Evolutionary conservation across 176 grass and related monocot species (phyloP).

Genomic region (Rhynchospora breviuscula): DNA sequence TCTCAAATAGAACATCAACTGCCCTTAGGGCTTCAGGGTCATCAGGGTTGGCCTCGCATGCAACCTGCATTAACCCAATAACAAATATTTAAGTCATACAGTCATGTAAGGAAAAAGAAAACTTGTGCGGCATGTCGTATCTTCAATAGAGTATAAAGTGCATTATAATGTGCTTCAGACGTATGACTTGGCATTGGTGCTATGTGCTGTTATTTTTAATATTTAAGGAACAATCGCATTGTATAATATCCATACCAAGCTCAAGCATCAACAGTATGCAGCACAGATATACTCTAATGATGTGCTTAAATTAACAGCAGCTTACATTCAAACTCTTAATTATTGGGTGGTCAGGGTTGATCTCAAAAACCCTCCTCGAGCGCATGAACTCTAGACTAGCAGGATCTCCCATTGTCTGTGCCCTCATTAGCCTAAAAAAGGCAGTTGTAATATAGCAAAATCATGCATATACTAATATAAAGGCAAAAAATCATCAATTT

Average conservation of each 20-base stretch:
- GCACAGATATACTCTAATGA: not conserved
- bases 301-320: not conserved
- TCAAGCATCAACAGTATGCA: not conserved
- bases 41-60: slow-evolving; percentile 59
- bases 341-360: slow-evolving; percentile 89
- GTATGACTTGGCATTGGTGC: not conserved
- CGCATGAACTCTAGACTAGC: slow-evolving; percentile 85
- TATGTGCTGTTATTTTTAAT: not conserved
- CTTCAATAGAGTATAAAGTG: not conserved
- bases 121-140: not conserved
- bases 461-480: not conserved
- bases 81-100: not conserved
- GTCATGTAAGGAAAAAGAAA: not conserved
- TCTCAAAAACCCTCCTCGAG: slow-evolving; percentile 95
- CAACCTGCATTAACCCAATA: slow-evolving; percentile 43
- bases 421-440: slow-evolving; percentile 72
- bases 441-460: not conserved
- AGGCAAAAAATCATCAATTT: not conserved
- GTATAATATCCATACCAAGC: not conserved
- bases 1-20: slow-evolving; percentile 87
- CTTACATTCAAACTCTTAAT: slow-evolving; percentile 85
- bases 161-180: not conserved
- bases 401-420: slow-evolving; percentile 73
- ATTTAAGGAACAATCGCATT: slow-evolving; percentile 6
- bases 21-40: slow-evolving; percentile 71